Percentiles rank a stretch among this genome's conserved stretches.
These are phyloP conservation scores for Rhizophagus sp. DNA, from an alignment of 192 early-diverging fungal species.

Conservation along the genomic window DNA sequence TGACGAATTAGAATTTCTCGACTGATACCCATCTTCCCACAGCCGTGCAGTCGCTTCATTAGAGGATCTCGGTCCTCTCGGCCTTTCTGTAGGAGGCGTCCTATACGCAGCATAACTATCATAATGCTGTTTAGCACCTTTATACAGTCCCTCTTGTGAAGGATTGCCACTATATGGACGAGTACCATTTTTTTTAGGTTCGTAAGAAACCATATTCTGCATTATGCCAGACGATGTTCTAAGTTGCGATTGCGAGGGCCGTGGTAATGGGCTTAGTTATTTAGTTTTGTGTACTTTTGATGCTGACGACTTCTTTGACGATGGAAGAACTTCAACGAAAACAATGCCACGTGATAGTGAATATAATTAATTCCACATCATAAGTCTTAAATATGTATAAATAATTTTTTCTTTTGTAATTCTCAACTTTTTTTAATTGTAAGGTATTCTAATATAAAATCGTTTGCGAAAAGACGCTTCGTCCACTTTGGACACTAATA, in stretches of 20 bases:
- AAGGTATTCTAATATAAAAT: too few relatives aligned
- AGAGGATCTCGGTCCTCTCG: not conserved
- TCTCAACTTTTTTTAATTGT: too few relatives aligned
- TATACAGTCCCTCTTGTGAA: not conserved
- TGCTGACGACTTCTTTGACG: not conserved
- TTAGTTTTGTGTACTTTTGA: not conserved
- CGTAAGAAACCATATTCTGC: slow-evolving; percentile 28
- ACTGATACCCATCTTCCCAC: not conserved
- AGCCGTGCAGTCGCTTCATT: not conserved
- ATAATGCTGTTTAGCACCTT: not conserved
- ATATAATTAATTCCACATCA: not conserved
- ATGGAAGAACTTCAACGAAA: not conserved
- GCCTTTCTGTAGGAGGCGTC: not conserved
- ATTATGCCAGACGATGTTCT: not conserved
- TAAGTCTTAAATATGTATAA: not conserved
- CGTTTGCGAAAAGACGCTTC: too few relatives aligned
- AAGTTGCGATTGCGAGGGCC: not conserved
- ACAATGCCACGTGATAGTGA: not conserved
- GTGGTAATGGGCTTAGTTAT: not conserved
- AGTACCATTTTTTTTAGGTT: slow-evolving; percentile 12
- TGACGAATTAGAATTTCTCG: not conserved
- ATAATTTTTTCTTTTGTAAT: too few relatives aligned
- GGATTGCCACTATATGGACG: slow-evolving; percentile 11
- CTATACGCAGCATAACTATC: slow-evolving; percentile 12
- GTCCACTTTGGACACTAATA: too few relatives aligned